Base-by-base conservation (phyloP, 495 filamentous ascomycete species). In the Ramalina intermedia region DNA sequence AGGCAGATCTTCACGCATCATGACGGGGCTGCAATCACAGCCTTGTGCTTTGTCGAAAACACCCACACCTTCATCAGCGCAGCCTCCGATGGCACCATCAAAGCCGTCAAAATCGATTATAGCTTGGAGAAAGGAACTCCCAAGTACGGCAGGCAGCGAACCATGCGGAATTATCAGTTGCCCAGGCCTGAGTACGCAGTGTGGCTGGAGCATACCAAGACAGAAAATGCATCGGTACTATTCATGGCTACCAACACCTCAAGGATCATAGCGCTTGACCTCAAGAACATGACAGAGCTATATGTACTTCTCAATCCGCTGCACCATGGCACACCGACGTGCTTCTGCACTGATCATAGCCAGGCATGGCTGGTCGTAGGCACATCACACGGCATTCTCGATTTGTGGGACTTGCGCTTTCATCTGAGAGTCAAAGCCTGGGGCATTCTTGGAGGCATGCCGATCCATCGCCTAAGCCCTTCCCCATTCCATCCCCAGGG, bases 381-480 rank as follows among this genome's bases (percentile, higher is more conserved):
- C 29, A 96, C 93, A 1, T 86, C 88, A 6, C 89, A 96, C 56
- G 93, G 93, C 3, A 80, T 96, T 41, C 68, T 99, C 7, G 85
- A 94, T 56, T 71, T 99, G 16, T 99, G 93, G 91, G 93, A 99
- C 61, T 75, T 99, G 14, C 83, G 93, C 14, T 99, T 96, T 67
- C 82, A 77, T 46, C 72, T 95, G 43, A 79, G 87, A 14, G 64
- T 95, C 26, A 89, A 85, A 63, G 84, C 80, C 6, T 96, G 89
- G 90, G 87, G 85, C 18, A 74, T 99, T 8, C 80, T 86, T 2
- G 85, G 85, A 26, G 83, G 81, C 56, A 76, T 81, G 7, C 71
- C 84, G 21, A 93, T 99, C 52, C 84, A 94, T 50, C 75, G 86
- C 8, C 67, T 96, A 3, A 66, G 76, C 45, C 65, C 91, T 2